Conservation (phyloP, 257 asterid genomes). For the Solanum arcanum region DNA sequence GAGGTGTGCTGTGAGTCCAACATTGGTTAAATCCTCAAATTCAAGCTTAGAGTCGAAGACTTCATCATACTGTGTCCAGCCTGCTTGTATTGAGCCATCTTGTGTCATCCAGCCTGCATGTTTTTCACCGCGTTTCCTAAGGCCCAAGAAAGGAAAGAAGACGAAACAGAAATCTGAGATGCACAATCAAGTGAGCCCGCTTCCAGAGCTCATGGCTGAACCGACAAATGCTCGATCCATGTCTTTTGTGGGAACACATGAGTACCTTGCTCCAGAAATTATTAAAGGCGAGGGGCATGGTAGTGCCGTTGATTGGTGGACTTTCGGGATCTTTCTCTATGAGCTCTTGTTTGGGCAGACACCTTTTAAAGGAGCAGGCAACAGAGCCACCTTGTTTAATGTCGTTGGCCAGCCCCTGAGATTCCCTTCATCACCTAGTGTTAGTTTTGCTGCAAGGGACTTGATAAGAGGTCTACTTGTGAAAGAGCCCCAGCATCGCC, state of each 20-base stretch:
- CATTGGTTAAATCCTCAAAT: constrained; percentile 36
- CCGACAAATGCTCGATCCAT: constrained; percentile 60
- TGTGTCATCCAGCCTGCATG: constrained; percentile 49
- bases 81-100: constrained; percentile 45
- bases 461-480: constrained; percentile 53
- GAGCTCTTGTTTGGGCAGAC: constrained; percentile 55
- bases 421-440: constrained; percentile 49
- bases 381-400: constrained; percentile 54
- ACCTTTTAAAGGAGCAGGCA: constrained; percentile 55
- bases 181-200: constrained; percentile 31
- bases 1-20: constrained; percentile 49
- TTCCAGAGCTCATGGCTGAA: constrained; percentile 58
- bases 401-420: constrained; percentile 54
- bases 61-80: constrained; percentile 39
- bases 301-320: constrained; percentile 74
- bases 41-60: constrained; percentile 24
- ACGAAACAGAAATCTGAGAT: constrained; percentile 26
- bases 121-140: constrained; percentile 42
- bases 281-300: constrained; percentile 66
- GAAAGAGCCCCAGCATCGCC: constrained; percentile 56
- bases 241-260: constrained; percentile 65
- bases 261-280: constrained; percentile 58
- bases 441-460: constrained; percentile 59
- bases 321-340: constrained; percentile 47
- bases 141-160: constrained; percentile 41